These are phyloP conservation scores for Lactifluus echinatus DNA, from an alignment of 768 basidiomycete genomes.

Conservation along the genomic window DNA sequence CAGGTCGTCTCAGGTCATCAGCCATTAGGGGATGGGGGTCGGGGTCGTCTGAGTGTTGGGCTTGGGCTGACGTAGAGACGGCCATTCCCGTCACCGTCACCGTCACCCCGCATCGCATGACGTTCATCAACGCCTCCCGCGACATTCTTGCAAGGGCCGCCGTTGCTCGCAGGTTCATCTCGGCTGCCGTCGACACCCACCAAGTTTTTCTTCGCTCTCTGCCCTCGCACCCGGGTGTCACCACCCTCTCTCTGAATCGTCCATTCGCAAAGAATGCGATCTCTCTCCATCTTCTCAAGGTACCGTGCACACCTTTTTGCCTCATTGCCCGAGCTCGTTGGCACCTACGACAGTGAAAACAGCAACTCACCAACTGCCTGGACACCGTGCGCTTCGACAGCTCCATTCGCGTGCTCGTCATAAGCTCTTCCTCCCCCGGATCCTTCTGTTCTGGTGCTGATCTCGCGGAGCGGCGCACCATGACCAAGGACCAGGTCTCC, in stretches of 20 bases:
- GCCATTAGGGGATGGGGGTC: conserved; percentile 2
- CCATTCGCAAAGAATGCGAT: conserved; percentile 18
- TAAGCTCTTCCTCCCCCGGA: conserved; percentile 70
- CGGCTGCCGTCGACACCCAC: conserved; percentile 7
- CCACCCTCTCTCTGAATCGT: conserved; percentile 17
- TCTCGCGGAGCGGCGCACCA: conserved; percentile 73
- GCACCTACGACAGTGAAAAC: not conserved
- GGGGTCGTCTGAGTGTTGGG: too few relatives aligned
- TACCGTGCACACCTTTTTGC: not conserved
- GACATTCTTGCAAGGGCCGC: not conserved
- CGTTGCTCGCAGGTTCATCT: not conserved
- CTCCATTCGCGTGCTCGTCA: conserved; percentile 71
- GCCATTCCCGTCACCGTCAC: not conserved
- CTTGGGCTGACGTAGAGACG: too few relatives aligned
- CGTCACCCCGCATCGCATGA: not conserved
- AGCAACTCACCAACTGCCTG: conserved; percentile 17
- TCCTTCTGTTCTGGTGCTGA: conserved; percentile 93
- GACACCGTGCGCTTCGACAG: conserved; percentile 30
- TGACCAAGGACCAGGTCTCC: conserved; percentile 65
- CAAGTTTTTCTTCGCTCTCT: conserved; percentile 16
- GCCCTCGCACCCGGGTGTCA: conserved; percentile 9
- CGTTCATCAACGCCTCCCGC: not conserved
- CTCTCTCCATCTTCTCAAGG: conserved; percentile 19
- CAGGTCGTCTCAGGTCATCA: conserved; percentile 28
- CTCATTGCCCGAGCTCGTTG: not conserved